Base-by-base conservation (phyloP, 495 filamentous ascomycete species). In the Aspergillus mulundensis region DNA sequence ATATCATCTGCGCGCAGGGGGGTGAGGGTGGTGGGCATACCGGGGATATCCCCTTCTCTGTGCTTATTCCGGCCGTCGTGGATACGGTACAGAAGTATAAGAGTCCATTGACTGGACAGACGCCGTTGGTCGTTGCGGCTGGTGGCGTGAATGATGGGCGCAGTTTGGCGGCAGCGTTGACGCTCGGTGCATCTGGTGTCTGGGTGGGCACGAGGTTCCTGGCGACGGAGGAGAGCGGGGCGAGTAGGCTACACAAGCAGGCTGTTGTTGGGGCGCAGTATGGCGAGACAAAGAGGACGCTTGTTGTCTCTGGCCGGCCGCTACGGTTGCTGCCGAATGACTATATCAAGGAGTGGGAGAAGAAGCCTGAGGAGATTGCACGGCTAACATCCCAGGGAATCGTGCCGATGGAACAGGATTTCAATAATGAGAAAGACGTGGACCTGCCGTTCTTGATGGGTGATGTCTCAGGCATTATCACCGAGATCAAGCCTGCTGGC, bases 161-260 rank as follows among this genome's bases (percentile, higher is more conserved):
- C 14, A 83, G 82, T 59, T 65, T 93, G 64, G 89, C 88, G 7
- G 79, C 81, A 34, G 79, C 81, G 52, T 66, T 93, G 73, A 87
- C 87, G 83, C 79, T 87, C 54, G 89, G 89, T 5, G 88, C 87
- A 7, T 72, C 73, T 7, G 88, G 85, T 21, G 89, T 90, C 2
- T 93, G 88, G 89, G 87, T 93, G 5, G 90, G 90, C 1, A 96
- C 91, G 61, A 72, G 90, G 45, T 94, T 95, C 70, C 88, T 96
- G 12, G 90, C 91, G 11, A 81, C 80, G 24, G 71, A 71, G 30
- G 90, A 95, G 76, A 90, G 89, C 6, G 87, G 84, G 20, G 89
- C 88, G 52, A 87, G 84, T 70, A 76, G 84, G 65, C 65, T 79
- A 79, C 90, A 95, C 68, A 96, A 96, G 76, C 71, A 83, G 66